These are phyloP conservation scores for Vigna radiata DNA, from an alignment of 306 rosid genomes.

Conservation along the genomic window DNA sequence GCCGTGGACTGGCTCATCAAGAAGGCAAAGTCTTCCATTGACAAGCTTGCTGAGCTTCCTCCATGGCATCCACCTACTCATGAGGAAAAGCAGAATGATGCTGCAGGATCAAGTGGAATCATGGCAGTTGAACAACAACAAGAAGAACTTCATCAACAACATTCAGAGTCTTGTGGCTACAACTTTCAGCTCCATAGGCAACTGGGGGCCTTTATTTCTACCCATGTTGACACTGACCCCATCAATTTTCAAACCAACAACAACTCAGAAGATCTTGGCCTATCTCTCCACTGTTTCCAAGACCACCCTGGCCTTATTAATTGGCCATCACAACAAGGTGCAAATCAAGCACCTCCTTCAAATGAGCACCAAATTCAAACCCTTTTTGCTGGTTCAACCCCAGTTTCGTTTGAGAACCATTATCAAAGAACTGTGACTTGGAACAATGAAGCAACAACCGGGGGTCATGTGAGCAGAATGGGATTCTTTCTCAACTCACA, in stretches of 20 bases:
- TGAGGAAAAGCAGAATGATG: slow-evolving; percentile 41
- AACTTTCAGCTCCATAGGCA: slow-evolving; percentile 58
- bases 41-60: slow-evolving; percentile 76
- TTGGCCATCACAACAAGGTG: slow-evolving; percentile 48
- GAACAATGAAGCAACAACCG: slow-evolving; percentile 44
- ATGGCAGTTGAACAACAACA: slow-evolving; percentile 42
- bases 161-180: slow-evolving; percentile 57
- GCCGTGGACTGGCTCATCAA: slow-evolving; percentile 95
- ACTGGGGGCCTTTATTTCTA: slow-evolving; percentile 47
- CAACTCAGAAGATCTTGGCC: slow-evolving; percentile 67
- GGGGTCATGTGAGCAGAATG: slow-evolving; percentile 36
- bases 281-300: slow-evolving; percentile 76
- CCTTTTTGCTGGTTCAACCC: slow-evolving; percentile 46
- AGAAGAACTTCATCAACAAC: slow-evolving; percentile 30
- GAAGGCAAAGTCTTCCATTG: slow-evolving; percentile 75
- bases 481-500: slow-evolving; percentile 55
- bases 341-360: slow-evolving; percentile 43
- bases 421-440: slow-evolving; percentile 61
- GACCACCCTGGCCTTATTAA: slow-evolving; percentile 48
- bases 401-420: slow-evolving; percentile 53
- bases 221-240: slow-evolving; percentile 45
- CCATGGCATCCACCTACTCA: slow-evolving; percentile 57
- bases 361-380: slow-evolving; percentile 45
- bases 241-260: slow-evolving; percentile 58
- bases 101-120: slow-evolving; percentile 39